Evolutionary conservation across 768 basidiomycete species (phyloP).

Genomic region (Tylopilus subfusipes): DNA sequence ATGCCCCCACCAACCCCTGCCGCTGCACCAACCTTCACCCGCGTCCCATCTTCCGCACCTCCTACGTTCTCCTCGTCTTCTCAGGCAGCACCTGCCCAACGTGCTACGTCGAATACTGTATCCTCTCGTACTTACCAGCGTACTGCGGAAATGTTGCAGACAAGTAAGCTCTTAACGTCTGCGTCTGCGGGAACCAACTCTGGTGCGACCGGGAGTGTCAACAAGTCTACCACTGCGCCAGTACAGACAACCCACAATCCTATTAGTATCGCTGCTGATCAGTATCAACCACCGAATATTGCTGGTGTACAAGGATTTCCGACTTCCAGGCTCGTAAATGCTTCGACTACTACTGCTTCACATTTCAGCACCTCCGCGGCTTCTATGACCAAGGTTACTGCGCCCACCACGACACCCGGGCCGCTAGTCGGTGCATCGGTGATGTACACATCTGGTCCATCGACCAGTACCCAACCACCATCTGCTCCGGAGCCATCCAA

Average conservation of each 20-base stretch:
- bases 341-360: not conserved
- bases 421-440: conserved; percentile 6
- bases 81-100: conserved; percentile 16
- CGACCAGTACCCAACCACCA: conserved; percentile 7
- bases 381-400: conserved; percentile 8
- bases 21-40: conserved; percentile 7
- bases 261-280: conserved; percentile 1
- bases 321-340: conserved; percentile 11
- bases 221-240: conserved; percentile 7
- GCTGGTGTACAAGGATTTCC: conserved; percentile 2
- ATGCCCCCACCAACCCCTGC: conserved; percentile 21
- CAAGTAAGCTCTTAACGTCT: conserved; percentile 21
- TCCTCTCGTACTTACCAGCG: conserved; percentile 26
- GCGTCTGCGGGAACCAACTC: not conserved
- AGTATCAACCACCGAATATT: conserved; percentile 10
- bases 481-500: conserved; percentile 16
- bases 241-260: conserved; percentile 6
- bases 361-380: conserved; percentile 1
- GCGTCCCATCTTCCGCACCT: conserved; percentile 23
- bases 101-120: conserved; percentile 13
- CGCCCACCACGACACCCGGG: not conserved
- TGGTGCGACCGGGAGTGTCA: not conserved
- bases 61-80: conserved; percentile 7
- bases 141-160: conserved; percentile 18
- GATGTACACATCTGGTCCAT: conserved; percentile 4